Percentiles rank a stretch among this genome's conserved stretches.
These are phyloP conservation scores for Suillus subalutaceus DNA, from an alignment of 768 basidiomycete species.

Conservation along the genomic window DNA sequence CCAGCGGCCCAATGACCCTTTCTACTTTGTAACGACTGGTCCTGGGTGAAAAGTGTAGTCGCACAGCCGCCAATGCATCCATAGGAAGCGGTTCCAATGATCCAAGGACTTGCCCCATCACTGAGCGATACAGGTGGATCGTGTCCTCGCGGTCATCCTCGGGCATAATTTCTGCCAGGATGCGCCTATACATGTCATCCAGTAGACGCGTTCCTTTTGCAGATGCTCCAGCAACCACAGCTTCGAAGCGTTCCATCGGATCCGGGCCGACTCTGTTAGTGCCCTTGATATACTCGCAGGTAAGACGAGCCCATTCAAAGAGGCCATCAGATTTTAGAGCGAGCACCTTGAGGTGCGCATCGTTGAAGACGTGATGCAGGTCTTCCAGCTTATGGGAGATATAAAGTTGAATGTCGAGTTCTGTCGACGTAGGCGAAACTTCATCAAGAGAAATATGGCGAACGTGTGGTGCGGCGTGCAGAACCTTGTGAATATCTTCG, in stretches of 20 bases:
- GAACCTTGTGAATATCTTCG: constrained; percentile 7
- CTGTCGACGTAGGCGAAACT: background rate
- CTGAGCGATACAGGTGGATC: background rate
- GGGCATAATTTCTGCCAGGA: constrained; percentile 2
- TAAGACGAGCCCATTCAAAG: constrained; percentile 14
- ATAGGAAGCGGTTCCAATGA: constrained; percentile 10
- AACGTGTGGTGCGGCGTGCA: constrained; percentile 11
- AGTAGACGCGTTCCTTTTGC: background rate
- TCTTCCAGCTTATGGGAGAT: constrained; percentile 1
- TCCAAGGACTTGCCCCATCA: constrained; percentile 8
- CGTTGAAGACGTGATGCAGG: background rate
- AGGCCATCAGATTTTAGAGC: constrained; percentile 11
- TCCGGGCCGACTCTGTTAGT: background rate
- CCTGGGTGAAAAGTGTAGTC: background rate
- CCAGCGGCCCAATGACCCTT: background rate
- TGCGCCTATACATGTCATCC: constrained; percentile 7
- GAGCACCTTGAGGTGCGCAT: background rate
- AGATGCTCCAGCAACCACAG: background rate
- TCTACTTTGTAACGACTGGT: constrained; percentile 23
- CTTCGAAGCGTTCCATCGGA: background rate
- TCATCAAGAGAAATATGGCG: constrained; percentile 2
- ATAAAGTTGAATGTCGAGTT: constrained; percentile 11
- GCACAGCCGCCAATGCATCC: background rate
- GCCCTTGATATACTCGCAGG: constrained; percentile 16
- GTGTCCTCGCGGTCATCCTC: background rate